Evolutionary conservation across 2,329 filamentous ascomycete species (phyloP).

Genomic region (Cryphonectria radicalis): DNA sequence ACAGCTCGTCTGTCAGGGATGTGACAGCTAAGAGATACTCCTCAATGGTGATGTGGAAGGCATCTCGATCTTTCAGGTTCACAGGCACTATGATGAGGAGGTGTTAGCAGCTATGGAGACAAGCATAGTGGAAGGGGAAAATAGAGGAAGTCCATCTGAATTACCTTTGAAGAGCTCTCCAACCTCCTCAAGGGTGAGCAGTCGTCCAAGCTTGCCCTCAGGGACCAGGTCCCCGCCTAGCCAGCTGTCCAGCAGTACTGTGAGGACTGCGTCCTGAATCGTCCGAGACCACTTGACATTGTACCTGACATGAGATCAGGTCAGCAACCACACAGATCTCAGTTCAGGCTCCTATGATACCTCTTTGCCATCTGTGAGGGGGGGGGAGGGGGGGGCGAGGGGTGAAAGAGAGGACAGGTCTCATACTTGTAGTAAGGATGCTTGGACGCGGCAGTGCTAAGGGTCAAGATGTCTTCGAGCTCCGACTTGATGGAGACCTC

Average conservation of each 20-base stretch:
- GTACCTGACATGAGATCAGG: constrained; percentile 53
- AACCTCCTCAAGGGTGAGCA: constrained; percentile 87
- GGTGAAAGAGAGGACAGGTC: background rate
- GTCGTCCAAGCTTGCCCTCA: constrained; percentile 62
- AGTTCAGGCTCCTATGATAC: background rate
- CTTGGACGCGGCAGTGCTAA: constrained; percentile 75
- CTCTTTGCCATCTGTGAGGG: background rate
- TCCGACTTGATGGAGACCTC: constrained; percentile 74
- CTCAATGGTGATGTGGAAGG: constrained; percentile 95
- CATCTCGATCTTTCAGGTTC: constrained; percentile 86
- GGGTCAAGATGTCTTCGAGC: constrained; percentile 69
- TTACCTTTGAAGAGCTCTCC: constrained; percentile 76
- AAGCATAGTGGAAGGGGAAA: background rate
- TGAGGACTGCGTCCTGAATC: constrained; percentile 75
- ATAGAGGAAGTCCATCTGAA: constrained; percentile 32
- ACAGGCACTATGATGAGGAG: constrained; percentile 69
- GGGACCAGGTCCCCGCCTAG: constrained; percentile 70
- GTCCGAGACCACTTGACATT: constrained; percentile 85
- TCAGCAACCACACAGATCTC: constrained; percentile 16
- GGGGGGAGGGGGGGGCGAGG: background rate
- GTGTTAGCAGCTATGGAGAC: constrained; percentile 10
- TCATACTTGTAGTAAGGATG: constrained; percentile 93
- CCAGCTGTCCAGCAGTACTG: constrained; percentile 68
- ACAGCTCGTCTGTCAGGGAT: constrained; percentile 85
- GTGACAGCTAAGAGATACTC: constrained; percentile 93